phyloP scores from a whole-genome alignment of 805 yeast genomes.

The Candida arabinofermentans region DNA sequence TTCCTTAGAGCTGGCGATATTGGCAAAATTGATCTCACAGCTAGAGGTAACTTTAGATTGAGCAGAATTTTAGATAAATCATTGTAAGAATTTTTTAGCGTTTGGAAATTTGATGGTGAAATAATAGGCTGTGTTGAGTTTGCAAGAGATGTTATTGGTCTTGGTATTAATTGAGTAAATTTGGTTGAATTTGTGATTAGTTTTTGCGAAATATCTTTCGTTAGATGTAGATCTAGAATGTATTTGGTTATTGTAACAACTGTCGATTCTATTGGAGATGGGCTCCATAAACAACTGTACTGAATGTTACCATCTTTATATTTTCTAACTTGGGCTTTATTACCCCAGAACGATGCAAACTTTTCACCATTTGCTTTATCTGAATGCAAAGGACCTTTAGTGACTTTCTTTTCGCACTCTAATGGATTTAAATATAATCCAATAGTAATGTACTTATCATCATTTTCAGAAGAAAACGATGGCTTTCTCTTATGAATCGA shows the following conservation, averaged over 20 bases:
- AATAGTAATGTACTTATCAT: slow-evolving; percentile 37
- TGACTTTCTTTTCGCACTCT: slow-evolving; percentile 75
- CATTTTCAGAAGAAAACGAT: slow-evolving; percentile 22
- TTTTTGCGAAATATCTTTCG: slow-evolving; percentile 35
- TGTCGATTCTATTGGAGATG: slow-evolving; percentile 55
- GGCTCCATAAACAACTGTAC: slow-evolving; percentile 86
- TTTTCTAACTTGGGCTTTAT: slow-evolving; percentile 77
- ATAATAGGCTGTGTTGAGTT: slow-evolving; percentile 45
- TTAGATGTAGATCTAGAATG: slow-evolving; percentile 59
- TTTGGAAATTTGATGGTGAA: slow-evolving; percentile 39
- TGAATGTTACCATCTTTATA: slow-evolving; percentile 89
- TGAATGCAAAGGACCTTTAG: slow-evolving; percentile 76
- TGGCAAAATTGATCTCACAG: slow-evolving; percentile 68
- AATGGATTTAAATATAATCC: slow-evolving; percentile 69
- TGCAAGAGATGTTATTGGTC: slow-evolving; percentile 57
- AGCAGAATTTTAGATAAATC: slow-evolving; percentile 44
- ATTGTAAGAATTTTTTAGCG: slow-evolving; percentile 48
- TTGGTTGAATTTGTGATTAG: slow-evolving; percentile 36
- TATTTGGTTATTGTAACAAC: slow-evolving; percentile 62
- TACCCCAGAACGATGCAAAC: slow-evolving; percentile 89
- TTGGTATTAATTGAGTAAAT: slow-evolving; percentile 52
- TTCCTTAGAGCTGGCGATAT: slow-evolving; percentile 71
- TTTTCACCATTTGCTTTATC: slow-evolving; percentile 53
- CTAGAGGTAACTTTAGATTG: slow-evolving; percentile 60
- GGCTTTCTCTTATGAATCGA: slow-evolving; percentile 54